These are phyloP conservation scores for Aspergillus amoenus DNA, from an alignment of 2,329 filamentous ascomycete species.

Conservation along the genomic window DNA sequence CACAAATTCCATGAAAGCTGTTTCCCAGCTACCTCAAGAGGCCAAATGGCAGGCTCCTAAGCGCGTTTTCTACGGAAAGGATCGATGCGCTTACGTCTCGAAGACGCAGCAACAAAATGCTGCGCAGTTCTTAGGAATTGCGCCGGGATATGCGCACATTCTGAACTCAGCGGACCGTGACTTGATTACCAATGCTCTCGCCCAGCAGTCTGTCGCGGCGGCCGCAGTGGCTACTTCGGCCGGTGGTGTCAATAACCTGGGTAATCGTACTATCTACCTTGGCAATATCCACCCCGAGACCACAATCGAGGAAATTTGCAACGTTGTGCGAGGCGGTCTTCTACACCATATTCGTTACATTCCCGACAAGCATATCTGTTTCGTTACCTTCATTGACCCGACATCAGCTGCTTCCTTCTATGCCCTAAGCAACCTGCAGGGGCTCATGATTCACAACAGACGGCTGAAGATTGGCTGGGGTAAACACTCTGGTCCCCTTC, in stretches of 20 bases:
- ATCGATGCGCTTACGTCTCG: conserved; percentile 95
- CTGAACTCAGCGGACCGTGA: conserved; percentile 95
- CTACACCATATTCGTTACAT: conserved; percentile 99
- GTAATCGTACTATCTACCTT: conserved; percentile 95
- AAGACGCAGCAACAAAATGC: conserved; percentile 99
- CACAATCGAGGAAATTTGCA: conserved; percentile 99
- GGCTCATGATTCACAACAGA: conserved; percentile 98
- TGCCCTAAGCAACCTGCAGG: conserved; percentile 93
- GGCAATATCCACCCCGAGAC: conserved; percentile 99
- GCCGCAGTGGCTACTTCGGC: conserved; percentile 95
- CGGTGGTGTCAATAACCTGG: conserved; percentile 94
- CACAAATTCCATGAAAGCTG: conserved; percentile 96
- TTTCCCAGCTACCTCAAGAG: conserved; percentile 93
- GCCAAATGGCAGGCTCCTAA: conserved; percentile 94
- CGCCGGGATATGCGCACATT: conserved; percentile 93
- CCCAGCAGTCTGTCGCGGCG: conserved; percentile 95
- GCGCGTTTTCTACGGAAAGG: conserved; percentile 97
- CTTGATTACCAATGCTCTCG: conserved; percentile 91
- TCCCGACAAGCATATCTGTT: conserved; percentile 99
- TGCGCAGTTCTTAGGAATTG: conserved; percentile 95
- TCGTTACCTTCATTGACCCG: conserved; percentile 98
- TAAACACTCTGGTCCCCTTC: conserved; percentile 95
- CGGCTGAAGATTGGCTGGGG: conserved; percentile 98
- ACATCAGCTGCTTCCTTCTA: conserved; percentile 98
- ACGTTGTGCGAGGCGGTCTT: conserved; percentile 91